Conservation (phyloP, 2,329 filamentous ascomycete species). For the Beauveria pseudobassiana region DNA sequence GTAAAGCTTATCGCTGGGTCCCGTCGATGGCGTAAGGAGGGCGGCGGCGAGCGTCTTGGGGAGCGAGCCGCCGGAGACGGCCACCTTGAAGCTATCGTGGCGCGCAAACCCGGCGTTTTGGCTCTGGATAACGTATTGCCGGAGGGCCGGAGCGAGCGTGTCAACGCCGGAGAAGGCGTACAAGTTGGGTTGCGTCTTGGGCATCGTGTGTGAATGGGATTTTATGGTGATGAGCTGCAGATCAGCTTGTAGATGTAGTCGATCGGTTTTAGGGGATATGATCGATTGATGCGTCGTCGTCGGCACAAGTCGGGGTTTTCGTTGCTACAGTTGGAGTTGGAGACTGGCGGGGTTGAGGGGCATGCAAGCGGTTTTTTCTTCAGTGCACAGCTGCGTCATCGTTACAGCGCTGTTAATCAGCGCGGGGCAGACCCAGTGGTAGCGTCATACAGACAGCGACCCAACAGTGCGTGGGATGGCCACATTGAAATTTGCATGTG, state of each 20-base stretch:
- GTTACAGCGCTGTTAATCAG: not conserved
- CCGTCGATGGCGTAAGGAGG: conserved; percentile 52
- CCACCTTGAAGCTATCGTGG: conserved; percentile 82
- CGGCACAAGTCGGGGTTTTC: not conserved
- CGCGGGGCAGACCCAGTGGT: conserved; percentile 1
- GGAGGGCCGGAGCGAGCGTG: conserved; percentile 67
- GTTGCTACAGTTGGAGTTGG: not conserved
- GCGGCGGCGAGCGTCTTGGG: conserved; percentile 82
- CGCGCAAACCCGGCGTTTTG: conserved; percentile 74
- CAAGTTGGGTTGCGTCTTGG: conserved; percentile 57
- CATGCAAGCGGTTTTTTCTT: not conserved
- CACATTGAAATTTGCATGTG: not conserved
- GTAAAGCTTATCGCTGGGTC: conserved; percentile 54
- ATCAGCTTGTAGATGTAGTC: not conserved
- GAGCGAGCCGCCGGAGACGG: conserved; percentile 87
- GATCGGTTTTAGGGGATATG: not conserved
- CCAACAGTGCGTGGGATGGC: not conserved
- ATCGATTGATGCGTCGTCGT: not conserved
- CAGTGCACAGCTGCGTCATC: not conserved
- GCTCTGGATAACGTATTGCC: conserved; percentile 72
- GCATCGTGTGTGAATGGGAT: conserved; percentile 32
- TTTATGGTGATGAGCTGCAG: not conserved
- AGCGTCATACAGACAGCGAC: not conserved
- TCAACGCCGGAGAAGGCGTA: conserved; percentile 69
- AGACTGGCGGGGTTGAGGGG: conserved; percentile 5